Conservation (phyloP, 2,329 filamentous ascomycete genomes). For the Cytospora paraplurivora region DNA sequence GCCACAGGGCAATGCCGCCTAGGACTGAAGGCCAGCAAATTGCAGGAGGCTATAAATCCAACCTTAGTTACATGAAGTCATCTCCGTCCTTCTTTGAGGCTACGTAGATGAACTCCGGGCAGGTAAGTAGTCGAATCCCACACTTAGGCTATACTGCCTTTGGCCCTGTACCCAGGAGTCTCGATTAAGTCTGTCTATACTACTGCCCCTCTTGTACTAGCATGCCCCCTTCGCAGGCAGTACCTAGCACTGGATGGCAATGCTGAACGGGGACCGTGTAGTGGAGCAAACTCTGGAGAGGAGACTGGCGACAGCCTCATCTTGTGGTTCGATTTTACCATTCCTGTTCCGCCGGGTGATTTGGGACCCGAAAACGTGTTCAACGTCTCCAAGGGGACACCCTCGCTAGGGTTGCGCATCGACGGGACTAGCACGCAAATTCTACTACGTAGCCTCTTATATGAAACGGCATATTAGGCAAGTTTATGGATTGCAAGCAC, state of each 20-base stretch:
- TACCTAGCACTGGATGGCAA: neutral
- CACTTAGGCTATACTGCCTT: neutral
- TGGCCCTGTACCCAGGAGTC: neutral
- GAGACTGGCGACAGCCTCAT: neutral
- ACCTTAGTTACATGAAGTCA: neutral
- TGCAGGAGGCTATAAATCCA: neutral
- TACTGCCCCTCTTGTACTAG: neutral
- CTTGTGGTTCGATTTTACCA: neutral
- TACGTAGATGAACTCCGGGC: neutral
- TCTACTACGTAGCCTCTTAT: conserved; percentile 1
- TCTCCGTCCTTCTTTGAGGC: neutral
- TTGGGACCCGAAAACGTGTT: neutral
- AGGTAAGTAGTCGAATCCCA: neutral
- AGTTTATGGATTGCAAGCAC: neutral
- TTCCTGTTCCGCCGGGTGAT: neutral
- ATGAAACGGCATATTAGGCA: neutral
- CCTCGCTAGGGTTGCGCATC: neutral
- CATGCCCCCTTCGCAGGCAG: neutral
- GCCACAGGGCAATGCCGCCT: neutral
- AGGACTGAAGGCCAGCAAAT: neutral
- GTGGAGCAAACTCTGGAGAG: neutral
- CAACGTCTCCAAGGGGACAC: neutral
- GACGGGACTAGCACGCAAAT: neutral
- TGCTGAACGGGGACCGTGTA: neutral
- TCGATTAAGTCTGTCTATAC: neutral